Percentiles rank a stretch among this genome's conserved stretches.
Conservation (phyloP, 768 basidiomycete genomes). For the Trametes cubensis region DNA sequence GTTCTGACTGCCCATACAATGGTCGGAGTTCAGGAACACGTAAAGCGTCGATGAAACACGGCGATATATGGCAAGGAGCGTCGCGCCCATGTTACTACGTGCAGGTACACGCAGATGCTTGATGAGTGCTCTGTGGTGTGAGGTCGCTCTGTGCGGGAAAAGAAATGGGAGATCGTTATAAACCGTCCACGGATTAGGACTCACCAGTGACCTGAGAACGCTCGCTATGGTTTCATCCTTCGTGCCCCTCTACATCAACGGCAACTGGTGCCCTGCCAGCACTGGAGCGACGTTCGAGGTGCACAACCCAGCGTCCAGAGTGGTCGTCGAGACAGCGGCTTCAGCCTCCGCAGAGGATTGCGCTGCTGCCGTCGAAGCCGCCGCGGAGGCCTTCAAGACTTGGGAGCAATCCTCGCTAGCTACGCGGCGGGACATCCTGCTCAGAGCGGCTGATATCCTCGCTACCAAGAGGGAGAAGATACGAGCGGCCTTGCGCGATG, state of each 20-base stretch:
- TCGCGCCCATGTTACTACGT: too few relatives aligned
- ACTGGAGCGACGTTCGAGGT: conserved; percentile 48
- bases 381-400: conserved; percentile 47
- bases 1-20: too few relatives aligned
- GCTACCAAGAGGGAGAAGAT: conserved; percentile 41
- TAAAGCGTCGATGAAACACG: too few relatives aligned
- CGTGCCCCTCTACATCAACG: conserved; percentile 45
- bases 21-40: too few relatives aligned
- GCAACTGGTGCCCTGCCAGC: conserved; percentile 40
- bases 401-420: conserved; percentile 47
- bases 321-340: conserved; percentile 48
- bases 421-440: conserved; percentile 47
- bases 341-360: conserved; percentile 42
- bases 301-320: conserved; percentile 44
- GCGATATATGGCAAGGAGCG: too few relatives aligned
- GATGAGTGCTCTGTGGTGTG: too few relatives aligned
- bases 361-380: conserved; percentile 46
- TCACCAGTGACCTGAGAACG: too few relatives aligned
- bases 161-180: neutral
- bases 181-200: too few relatives aligned
- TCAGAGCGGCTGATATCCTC: conserved; percentile 51
- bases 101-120: too few relatives aligned
- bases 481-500: conserved; percentile 37
- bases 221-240: conserved; percentile 21
- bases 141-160: neutral